A percentile compares a stretch with the other conserved stretches of the same genome.
These are phyloP conservation scores for Senecio squalidus DNA, from an alignment of 140 eudicot species.

Conservation along the genomic window DNA sequence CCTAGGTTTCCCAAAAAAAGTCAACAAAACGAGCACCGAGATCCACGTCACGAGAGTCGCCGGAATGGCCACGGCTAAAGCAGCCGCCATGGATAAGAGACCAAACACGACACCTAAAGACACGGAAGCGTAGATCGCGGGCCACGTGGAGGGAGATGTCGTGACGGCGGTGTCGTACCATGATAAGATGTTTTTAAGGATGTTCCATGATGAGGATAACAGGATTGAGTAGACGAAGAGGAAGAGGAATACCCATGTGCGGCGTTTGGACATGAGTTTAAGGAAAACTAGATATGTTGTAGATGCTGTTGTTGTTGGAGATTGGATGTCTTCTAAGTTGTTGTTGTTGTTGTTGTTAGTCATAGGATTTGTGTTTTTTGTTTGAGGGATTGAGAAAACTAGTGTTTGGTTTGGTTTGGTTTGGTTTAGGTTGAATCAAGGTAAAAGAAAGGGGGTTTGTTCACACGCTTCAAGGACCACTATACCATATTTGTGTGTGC, in stretches of 20 bases:
- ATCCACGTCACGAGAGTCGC: constrained; percentile 91
- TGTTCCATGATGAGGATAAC: constrained; percentile 58
- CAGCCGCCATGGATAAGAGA: constrained; percentile 72
- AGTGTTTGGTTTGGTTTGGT: too few relatives aligned
- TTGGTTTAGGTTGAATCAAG: neutral
- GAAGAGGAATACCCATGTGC: constrained; percentile 72
- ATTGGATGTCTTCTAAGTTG: neutral
- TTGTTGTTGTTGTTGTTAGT: neutral
- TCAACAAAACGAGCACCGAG: constrained; percentile 59
- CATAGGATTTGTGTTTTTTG: neutral
- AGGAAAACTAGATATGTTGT: constrained; percentile 22
- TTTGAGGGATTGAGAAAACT: neutral
- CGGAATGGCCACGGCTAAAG: constrained; percentile 73
- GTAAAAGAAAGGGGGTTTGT: neutral
- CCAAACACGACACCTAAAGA: constrained; percentile 60
- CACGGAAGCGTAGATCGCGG: constrained; percentile 73
- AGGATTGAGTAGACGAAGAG: constrained; percentile 53
- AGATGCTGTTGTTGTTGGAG: neutral
- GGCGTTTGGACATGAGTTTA: constrained; percentile 51
- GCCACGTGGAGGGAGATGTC: constrained; percentile 35
- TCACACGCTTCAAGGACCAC: too few relatives aligned
- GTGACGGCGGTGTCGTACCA: constrained; percentile 56
- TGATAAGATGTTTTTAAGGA: constrained; percentile 52
- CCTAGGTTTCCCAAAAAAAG: constrained; percentile 65
- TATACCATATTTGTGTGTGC: too few relatives aligned